Base-by-base conservation (phyloP, 2,329 filamentous ascomycete genomes). In the Claviceps monticola region DNA sequence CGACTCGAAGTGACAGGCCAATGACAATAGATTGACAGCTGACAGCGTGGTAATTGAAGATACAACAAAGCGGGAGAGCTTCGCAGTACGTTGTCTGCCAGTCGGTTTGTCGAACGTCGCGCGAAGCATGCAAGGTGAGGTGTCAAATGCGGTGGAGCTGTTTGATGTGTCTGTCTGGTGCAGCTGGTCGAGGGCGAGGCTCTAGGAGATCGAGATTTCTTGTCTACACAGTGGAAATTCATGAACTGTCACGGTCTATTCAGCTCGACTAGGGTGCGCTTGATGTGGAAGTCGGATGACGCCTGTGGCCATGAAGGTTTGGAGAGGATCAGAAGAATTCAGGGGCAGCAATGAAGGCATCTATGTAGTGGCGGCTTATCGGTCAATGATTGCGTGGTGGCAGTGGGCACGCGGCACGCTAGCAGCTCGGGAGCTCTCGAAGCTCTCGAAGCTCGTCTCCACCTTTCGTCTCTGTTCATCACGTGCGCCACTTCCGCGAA, bases 111-210 rank as follows among this genome's bases (percentile, higher is more conserved):
- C 38, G 42, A 48, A 48, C 19, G 50, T 47, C 7, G 52, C 46
- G 53, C 50, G 23, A 48, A 49, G 50, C 49, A 53, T 59, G 57
- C 58, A 56, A 54, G 57, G 50, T 58, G 58, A 59, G 55, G 53
- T 59, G 58, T 58, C 58, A 56, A 34, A 54, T 51, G 51, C 46
- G 53, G 57, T 51, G 54, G 52, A 42, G 34, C 38, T 21, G 19
- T 41, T 37, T 38, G 45, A 39, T 51, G 54, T 42, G 49, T 50
- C 46, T 47, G 44, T 43, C 38, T 17, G 46, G 8, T 48, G 34
- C 37, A 8, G 46, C 36, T 48, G 36, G 19, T 16, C 46, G 23
- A 49, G 38, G 17, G 7, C 26, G n/a, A 29, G 38, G 29, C 29
- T 34, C 13, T 5, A 48, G 19, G 36, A 16, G 16, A 26, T 13